Evolutionary conservation across 495 filamentous ascomycete genomes (phyloP).

Genomic region (Penicillium lividum): DNA sequence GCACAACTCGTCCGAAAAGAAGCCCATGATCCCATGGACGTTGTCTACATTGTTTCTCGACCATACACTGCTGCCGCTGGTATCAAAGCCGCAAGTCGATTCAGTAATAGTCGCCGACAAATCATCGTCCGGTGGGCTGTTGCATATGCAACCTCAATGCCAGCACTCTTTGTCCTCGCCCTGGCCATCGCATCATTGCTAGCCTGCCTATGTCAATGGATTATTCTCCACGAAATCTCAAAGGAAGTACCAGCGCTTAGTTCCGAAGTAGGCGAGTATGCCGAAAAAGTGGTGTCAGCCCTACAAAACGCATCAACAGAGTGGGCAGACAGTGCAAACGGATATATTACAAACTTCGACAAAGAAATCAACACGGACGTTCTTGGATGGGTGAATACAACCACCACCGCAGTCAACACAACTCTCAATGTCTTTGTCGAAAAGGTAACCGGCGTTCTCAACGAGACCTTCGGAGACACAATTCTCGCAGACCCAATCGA

Average conservation of each 20-base stretch:
- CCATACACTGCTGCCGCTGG: conserved; percentile 72
- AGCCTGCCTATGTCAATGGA: conserved; percentile 80
- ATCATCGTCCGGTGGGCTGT: conserved; percentile 79
- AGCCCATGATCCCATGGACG: conserved; percentile 78
- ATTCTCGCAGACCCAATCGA: conserved; percentile 69
- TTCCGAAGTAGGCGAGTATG: conserved; percentile 76
- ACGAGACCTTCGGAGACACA: conserved; percentile 77
- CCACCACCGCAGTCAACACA: conserved; percentile 75
- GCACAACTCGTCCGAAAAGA: conserved; percentile 65
- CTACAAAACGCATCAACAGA: conserved; percentile 71
- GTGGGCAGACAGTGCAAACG: conserved; percentile 80
- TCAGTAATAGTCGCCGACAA: conserved; percentile 66
- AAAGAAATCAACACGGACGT: conserved; percentile 77
- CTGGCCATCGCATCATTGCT: conserved; percentile 84
- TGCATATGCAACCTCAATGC: conserved; percentile 80
- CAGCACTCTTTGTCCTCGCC: conserved; percentile 84
- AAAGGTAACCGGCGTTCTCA: conserved; percentile 68
- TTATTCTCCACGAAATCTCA: conserved; percentile 71
- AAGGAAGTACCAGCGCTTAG: conserved; percentile 75
- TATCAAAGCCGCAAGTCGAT: conserved; percentile 68
- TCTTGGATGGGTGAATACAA: conserved; percentile 85
- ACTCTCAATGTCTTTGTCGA: conserved; percentile 82
- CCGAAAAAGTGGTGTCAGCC: conserved; percentile 70
- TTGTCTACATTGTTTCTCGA: conserved; percentile 82
- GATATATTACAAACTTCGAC: conserved; percentile 66